phyloP scores from a whole-genome alignment of 2,329 filamentous ascomycete species.

The Cladorrhinum sp. region DNA sequence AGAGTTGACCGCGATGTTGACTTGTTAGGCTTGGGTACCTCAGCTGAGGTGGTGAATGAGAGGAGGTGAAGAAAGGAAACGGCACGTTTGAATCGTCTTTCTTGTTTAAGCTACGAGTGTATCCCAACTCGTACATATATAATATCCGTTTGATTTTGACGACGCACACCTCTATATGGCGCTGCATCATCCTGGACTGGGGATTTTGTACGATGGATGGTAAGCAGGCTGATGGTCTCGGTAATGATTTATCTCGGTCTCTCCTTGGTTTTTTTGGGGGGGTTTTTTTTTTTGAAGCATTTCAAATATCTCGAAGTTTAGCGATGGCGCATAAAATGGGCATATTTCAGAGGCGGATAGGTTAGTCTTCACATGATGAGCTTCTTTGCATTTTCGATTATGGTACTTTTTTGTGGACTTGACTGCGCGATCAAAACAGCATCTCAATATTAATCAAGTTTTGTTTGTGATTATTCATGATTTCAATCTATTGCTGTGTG shows the following conservation, averaged over 20 bases:
- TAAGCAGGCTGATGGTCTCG: background rate
- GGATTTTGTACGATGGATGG: background rate
- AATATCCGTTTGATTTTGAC: background rate
- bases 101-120: background rate
- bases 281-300: conserved; percentile 10
- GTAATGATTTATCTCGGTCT: background rate
- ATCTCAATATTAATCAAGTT: background rate
- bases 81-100: background rate
- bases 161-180: background rate
- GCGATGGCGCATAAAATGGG: conserved; percentile 27
- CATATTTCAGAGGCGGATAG: background rate
- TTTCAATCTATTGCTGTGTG: too few species aligned
- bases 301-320: conserved; percentile 14
- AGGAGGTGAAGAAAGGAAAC: conserved; percentile 13
- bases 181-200: background rate
- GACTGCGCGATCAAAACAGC: background rate
- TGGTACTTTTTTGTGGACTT: background rate
- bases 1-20: conserved; percentile 51
- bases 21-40: conserved; percentile 50
- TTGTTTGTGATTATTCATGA: background rate
- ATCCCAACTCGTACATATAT: background rate
- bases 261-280: background rate
- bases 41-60: conserved; percentile 56
- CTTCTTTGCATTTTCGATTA: background rate
- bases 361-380: background rate